phyloP scores from a whole-genome alignment of 2,329 filamentous ascomycete species.

The Exophiala aquamarina region DNA sequence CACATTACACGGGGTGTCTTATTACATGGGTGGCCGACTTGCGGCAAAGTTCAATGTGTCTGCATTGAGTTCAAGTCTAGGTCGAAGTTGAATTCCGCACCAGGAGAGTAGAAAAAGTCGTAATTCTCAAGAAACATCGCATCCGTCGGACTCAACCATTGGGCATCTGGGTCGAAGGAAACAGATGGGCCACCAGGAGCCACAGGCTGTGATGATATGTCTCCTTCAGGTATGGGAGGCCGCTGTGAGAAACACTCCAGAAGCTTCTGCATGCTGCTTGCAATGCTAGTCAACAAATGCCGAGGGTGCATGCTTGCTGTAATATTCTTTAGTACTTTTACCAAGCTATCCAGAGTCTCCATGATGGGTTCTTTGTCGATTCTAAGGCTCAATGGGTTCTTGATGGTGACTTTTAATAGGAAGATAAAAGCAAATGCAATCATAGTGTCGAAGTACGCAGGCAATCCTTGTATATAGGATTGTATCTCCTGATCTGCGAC shows the following conservation, averaged over 20 bases:
- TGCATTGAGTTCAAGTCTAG: too few relatives aligned
- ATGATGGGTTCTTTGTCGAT: slow-evolving; percentile 31
- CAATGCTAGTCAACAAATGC: slow-evolving; percentile 31
- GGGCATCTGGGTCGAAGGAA: neutral
- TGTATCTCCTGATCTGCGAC: slow-evolving; percentile 50
- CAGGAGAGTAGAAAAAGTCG: slow-evolving; percentile 32
- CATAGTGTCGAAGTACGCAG: slow-evolving; percentile 45
- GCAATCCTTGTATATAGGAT: slow-evolving; percentile 48
- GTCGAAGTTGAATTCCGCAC: slow-evolving; percentile 35
- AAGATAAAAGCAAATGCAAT: slow-evolving; percentile 47
- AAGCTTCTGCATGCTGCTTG: slow-evolving; percentile 30
- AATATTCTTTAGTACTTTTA: slow-evolving; percentile 24
- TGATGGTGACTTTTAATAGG: slow-evolving; percentile 43
- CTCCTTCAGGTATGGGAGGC: neutral
- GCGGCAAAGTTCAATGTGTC: too few relatives aligned
- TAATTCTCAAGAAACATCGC: slow-evolving; percentile 27
- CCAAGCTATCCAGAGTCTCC: slow-evolving; percentile 27
- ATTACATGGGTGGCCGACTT: too few relatives aligned
- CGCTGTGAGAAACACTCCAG: slow-evolving; percentile 25
- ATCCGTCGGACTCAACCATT: slow-evolving; percentile 26
- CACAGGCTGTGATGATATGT: neutral
- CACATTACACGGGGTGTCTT: too few relatives aligned
- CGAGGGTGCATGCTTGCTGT: slow-evolving; percentile 31
- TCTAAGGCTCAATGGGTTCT: slow-evolving; percentile 30
- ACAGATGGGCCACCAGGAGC: slow-evolving; percentile 10